These are phyloP conservation scores for Rehmannia glutinosa DNA, from an alignment of 257 asterid species.

Conservation along the genomic window DNA sequence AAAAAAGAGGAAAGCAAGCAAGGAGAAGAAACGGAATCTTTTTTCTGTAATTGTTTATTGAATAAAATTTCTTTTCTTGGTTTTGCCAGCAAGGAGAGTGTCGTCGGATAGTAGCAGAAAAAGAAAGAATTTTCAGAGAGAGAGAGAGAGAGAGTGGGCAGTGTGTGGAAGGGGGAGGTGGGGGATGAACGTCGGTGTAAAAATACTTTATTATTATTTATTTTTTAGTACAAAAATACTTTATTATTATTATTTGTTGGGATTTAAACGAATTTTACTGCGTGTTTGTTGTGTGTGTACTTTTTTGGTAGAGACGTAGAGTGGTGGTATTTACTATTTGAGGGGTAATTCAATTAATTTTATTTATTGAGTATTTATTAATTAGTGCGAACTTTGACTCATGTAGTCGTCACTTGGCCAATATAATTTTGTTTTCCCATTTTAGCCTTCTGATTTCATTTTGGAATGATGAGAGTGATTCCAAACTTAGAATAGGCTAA, in stretches of 20 bases:
- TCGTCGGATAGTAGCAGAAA: conserved; percentile 50
- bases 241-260: background rate
- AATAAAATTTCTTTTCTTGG: background rate
- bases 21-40: conserved; percentile 33
- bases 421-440: too few relatives aligned
- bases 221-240: background rate
- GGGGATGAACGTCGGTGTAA: conserved; percentile 19
- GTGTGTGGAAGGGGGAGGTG: too few relatives aligned
- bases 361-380: too few relatives aligned
- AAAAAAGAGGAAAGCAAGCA: conserved; percentile 22
- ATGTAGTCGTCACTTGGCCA: conserved; percentile 4
- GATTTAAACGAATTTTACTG: background rate
- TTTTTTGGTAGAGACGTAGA: too few relatives aligned
- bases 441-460: too few relatives aligned
- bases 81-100: conserved; percentile 36
- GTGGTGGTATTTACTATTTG: too few relatives aligned
- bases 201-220: background rate
- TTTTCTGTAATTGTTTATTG: conserved; percentile 13
- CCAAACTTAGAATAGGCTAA: too few relatives aligned
- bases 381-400: conserved; percentile 20
- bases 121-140: conserved; percentile 17
- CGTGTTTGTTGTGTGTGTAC: background rate
- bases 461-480: too few relatives aligned
- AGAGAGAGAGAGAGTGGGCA: conserved; percentile 19
- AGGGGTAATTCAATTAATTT: too few relatives aligned